Conservation (phyloP, 2,329 filamentous ascomycete species). For the Hymenoscyphus occultus region DNA sequence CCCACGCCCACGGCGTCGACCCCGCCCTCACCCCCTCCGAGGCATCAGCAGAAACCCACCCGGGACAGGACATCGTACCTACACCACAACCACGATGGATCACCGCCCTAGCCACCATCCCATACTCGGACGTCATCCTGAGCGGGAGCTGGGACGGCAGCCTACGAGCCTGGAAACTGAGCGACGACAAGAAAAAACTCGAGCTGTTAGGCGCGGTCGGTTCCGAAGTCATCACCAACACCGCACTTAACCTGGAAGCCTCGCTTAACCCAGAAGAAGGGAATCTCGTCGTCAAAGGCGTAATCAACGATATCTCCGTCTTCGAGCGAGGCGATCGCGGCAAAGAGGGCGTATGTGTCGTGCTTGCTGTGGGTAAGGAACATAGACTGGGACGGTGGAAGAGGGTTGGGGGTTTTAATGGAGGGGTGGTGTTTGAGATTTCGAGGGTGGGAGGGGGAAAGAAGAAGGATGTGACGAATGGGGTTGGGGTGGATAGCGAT, state of each 20-base stretch:
- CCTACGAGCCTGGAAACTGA: slow-evolving; percentile 80
- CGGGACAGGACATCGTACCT: slow-evolving; percentile 57
- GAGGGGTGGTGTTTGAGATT: slow-evolving; percentile 85
- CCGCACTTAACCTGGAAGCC: slow-evolving; percentile 4
- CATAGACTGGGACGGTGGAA: slow-evolving; percentile 82
- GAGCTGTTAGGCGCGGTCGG: slow-evolving; percentile 67
- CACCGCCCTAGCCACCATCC: slow-evolving; percentile 80
- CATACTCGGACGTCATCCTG: slow-evolving; percentile 85
- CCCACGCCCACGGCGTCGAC: slow-evolving; percentile 82
- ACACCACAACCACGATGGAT: slow-evolving; percentile 78
- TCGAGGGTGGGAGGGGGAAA: slow-evolving; percentile 41
- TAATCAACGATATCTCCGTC: slow-evolving; percentile 85
- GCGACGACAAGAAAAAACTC: slow-evolving; percentile 76
- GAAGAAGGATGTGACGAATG: slow-evolving; percentile 20
- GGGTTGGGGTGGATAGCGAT: slow-evolving; percentile 10
- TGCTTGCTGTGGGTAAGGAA: slow-evolving; percentile 84
- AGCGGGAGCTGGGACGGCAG: slow-evolving; percentile 94
- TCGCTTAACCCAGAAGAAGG: slow-evolving; percentile 5
- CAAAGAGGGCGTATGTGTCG: slow-evolving; percentile 74
- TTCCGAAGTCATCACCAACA: slow-evolving; percentile 12
- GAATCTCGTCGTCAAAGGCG: slow-evolving; percentile 48
- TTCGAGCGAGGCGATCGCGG: slow-evolving; percentile 81
- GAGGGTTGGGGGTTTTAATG: slow-evolving; percentile 65
- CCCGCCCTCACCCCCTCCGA: slow-evolving; percentile 63
- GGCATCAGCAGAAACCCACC: slow-evolving; percentile 69